Conservation (phyloP, 768 basidiomycete species). For the Tylopilus balloui region DNA sequence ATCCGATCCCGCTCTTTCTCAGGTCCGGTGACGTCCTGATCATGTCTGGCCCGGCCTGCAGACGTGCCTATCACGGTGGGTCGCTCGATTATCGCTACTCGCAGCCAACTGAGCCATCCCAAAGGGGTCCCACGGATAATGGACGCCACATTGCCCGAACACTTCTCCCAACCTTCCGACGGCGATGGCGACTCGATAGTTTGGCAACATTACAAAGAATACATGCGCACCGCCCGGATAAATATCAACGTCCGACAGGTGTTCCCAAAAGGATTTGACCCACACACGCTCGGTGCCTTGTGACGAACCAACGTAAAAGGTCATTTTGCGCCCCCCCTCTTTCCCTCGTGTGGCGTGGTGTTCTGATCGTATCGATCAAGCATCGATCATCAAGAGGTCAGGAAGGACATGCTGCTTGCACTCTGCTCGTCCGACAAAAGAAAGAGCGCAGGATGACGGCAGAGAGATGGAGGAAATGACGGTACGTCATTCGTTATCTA, state of each 20-base stretch:
- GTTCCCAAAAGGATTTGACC: constrained; percentile 66
- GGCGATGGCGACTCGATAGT: constrained; percentile 30
- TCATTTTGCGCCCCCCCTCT: background rate
- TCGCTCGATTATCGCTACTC: background rate
- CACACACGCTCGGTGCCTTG: constrained; percentile 12
- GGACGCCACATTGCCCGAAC: constrained; percentile 68
- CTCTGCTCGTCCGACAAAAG: background rate
- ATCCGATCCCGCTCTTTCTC: constrained; percentile 78
- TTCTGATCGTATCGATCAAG: constrained; percentile 5
- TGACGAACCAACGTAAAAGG: background rate
- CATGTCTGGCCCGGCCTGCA: constrained; percentile 85
- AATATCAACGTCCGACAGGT: constrained; percentile 93
- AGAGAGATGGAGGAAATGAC: background rate
- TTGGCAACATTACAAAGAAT: constrained; percentile 62
- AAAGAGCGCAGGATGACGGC: background rate
- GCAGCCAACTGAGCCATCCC: background rate
- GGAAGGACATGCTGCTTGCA: background rate
- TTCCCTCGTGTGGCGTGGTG: background rate
- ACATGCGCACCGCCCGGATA: constrained; percentile 67
- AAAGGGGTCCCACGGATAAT: constrained; percentile 85
- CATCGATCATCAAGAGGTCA: constrained; percentile 1
- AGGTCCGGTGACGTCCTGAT: constrained; percentile 89
- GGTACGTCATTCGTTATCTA: constrained; percentile 8
- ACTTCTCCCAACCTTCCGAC: constrained; percentile 38
- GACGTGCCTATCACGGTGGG: constrained; percentile 91